phyloP scores from a whole-genome alignment of 2,329 filamentous ascomycete genomes.

The Didymella segeticola region DNA sequence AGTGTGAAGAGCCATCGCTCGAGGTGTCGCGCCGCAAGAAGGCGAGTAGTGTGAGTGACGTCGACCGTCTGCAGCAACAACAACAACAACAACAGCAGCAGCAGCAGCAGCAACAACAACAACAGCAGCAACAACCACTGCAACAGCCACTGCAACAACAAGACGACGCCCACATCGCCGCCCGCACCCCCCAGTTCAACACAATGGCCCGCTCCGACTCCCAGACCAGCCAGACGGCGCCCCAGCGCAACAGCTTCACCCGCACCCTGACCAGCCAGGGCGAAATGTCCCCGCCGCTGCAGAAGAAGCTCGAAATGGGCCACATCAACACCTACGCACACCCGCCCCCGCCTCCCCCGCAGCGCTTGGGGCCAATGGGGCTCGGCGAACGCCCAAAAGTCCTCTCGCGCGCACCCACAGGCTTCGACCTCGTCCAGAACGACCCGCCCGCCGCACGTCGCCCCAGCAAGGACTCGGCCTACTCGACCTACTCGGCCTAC shows the following conservation, averaged over 20 bases:
- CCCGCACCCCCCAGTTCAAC: conserved; percentile 36
- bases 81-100: conserved; percentile 3
- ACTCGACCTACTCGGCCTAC: conserved; percentile 41
- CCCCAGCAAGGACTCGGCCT: conserved; percentile 42
- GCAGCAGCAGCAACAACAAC: conserved; percentile 1
- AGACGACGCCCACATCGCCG: conserved; percentile 40
- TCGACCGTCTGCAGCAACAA: conserved; percentile 26
- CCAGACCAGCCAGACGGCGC: conserved; percentile 31
- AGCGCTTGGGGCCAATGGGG: conserved; percentile 44
- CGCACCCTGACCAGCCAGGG: conserved; percentile 43
- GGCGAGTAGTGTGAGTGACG: conserved; percentile 26
- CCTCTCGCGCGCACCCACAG: conserved; percentile 42
- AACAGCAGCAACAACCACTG: too few species aligned
- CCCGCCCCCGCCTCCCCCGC: conserved; percentile 36
- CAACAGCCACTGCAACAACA: conserved; percentile 23
- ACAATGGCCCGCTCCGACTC: conserved; percentile 33
- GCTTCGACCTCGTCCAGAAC: conserved; percentile 37
- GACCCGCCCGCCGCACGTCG: conserved; percentile 15
- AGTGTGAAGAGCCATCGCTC: conserved; percentile 73
- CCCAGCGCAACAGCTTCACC: conserved; percentile 40
- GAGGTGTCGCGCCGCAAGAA: conserved; percentile 71
- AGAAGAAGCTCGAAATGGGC: conserved; percentile 46
- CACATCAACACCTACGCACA: conserved; percentile 43
- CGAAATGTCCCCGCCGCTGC: conserved; percentile 46
- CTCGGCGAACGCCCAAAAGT: conserved; percentile 42